Base-by-base conservation (phyloP, 495 filamentous ascomycete genomes). In the Xylona heveae region DNA sequence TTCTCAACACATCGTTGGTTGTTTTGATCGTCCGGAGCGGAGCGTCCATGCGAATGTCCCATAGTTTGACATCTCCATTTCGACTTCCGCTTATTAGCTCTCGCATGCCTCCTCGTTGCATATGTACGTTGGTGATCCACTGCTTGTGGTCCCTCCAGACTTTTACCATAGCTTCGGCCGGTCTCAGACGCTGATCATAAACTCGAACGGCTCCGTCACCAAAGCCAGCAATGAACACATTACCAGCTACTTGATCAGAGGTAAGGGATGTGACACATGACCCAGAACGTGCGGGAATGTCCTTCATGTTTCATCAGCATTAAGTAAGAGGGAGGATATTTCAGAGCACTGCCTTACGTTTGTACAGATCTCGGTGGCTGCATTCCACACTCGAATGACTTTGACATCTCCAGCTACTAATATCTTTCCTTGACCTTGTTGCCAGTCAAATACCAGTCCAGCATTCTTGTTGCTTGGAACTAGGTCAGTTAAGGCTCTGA, bases 401-500 rank as follows among this genome's bases (percentile, higher is more conserved):
- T 84, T 81, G 25, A 92, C 83, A 48, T 99, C 88, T 25, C 88
- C 88, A 5, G 88, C 90, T 24, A 95, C 90, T 18, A 99, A 62
- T 18, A 91, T 72, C 36, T 78, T 80, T 14, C 88, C 88, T 39
- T 82, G 78, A n/a, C 85, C 82, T 51, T 99, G 88, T 45, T 93
- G 85, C 88, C 88, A 99, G 41, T 95, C 83, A 40, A 94, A 84
- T 13, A 94, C 83, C 48, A 95, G 70, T 2, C 85, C 85, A 0
- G 88, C 90, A 45, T 92, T 92, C 40, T 81, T 69, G 35, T 80
- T 88, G 49, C 77, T 85, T 4, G 83, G 79, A 13, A 94, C 74
- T 28, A 94, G 73, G 49, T 95, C 82, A 2, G 80, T 85, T 20
- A 95, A 53, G 2, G 88, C 88, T 21, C 88, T 71, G 71, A 90